These are phyloP conservation scores for Chaetoceros muelleri DNA, from an alignment of 108 stramenopile genomes.

Conservation along the genomic window DNA sequence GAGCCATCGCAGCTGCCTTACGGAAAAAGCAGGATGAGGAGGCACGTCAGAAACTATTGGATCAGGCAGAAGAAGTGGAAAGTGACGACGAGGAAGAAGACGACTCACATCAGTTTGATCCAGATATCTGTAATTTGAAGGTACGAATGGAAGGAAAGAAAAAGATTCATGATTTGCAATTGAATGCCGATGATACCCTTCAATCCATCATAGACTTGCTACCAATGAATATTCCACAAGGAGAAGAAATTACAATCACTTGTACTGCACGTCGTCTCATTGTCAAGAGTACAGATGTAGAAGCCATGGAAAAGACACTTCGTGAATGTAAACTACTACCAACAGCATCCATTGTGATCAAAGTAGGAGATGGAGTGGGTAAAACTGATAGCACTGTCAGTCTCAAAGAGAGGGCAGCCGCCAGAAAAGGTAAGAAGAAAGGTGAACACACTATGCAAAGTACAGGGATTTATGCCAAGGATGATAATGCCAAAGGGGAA, in stretches of 20 bases:
- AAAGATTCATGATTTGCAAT: conserved; percentile 42
- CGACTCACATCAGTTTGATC: conserved; percentile 27
- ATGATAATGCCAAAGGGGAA: conserved; percentile 75
- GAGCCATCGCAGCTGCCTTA: conserved; percentile 53
- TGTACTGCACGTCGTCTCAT: conserved; percentile 67
- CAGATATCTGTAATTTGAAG: conserved; percentile 35
- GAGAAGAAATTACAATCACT: conserved; percentile 57
- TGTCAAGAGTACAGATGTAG: conserved; percentile 50
- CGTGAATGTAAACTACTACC: conserved; percentile 43
- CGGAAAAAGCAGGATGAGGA: conserved; percentile 58
- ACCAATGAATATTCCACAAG: conserved; percentile 20
- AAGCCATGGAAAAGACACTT: conserved; percentile 43
- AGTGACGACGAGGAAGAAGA: conserved; percentile 34
- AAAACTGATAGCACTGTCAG: conserved; percentile 7
- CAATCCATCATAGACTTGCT: conserved; percentile 29
- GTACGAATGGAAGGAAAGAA: conserved; percentile 68
- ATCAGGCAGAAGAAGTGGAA: conserved; percentile 26
- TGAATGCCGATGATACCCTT: conserved; percentile 48
- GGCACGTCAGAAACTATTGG: conserved; percentile 29
- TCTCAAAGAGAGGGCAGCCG: conserved; percentile 50
- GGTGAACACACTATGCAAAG: conserved; percentile 87
- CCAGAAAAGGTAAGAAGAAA: conserved; percentile 44
- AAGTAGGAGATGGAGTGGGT: conserved; percentile 26
- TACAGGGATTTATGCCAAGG: conserved; percentile 74
- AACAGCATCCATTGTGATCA: conserved; percentile 52